Base-by-base conservation (phyloP, 1,139 yeast species). In the Nakaseomyces uthaithaninus region DNA sequence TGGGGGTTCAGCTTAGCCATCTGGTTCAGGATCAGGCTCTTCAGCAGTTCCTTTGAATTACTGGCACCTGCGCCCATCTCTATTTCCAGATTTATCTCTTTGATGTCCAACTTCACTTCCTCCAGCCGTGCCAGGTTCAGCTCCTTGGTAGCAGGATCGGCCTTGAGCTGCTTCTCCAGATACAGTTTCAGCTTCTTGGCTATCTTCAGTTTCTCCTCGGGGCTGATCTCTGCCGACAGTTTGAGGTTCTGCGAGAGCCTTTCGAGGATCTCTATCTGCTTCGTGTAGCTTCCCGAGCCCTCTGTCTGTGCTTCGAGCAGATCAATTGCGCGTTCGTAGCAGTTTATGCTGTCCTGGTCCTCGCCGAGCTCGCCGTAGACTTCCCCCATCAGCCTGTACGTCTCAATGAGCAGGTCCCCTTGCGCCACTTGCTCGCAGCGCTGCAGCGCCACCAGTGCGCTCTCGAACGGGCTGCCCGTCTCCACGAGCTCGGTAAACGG, bases 331-430 rank as follows among this genome's bases (percentile, higher is more conserved):
- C 35, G 24, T 11, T 31, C 35, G 15, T 31, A 31, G 12, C 35
- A 31, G 68, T 39, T 85, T 68, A 11, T 71, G 63, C 36, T 67
- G 64, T 24, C 37, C 43, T 84, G 72, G 58, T 87, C 95, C 18
- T 64, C 66, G 0, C 80, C 75, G 0, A 95, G 84, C 59, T 85
- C 27, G 12, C 25, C 28, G 24, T 23, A 24, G 4, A 23, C 27
- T 27, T 77, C 63, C 2, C 12, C 41, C 41, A 17, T 41, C 45
- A 30, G 18, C 18, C 39, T 31, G 15, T 33, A 27, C 17, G 31
- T 26, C 3, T 37, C 42, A 16, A 44, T 36, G 16, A 45, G 19
- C n/a, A 33, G 30, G 17, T 39, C 44, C 17, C 40, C 45, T 20
- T 40, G 46, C 9, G 35, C 45, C 11, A 39, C 46, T 8, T 45